Evolutionary conservation across 106 monocot genomes (phyloP).

Genomic region (Dactylorhiza incarnata): DNA sequence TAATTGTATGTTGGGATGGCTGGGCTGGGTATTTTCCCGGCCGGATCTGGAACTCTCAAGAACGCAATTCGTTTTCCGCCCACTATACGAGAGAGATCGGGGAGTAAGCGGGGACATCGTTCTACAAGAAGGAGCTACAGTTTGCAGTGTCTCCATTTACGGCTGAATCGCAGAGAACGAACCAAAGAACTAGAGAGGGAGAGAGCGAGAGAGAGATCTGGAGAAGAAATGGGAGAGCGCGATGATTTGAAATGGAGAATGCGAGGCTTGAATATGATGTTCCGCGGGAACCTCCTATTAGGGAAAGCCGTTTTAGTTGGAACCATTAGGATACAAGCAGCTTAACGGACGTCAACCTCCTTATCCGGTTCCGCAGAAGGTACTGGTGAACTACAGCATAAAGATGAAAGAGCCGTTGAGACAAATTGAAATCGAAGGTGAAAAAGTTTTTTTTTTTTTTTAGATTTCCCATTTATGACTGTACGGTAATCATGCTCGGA

Average conservation of each 20-base stretch:
- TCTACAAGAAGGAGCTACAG: slow-evolving; percentile 13
- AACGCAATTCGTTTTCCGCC: slow-evolving; percentile 8
- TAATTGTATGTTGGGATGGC: slow-evolving; percentile 32
- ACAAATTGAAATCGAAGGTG: not conserved
- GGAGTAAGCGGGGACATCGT: slow-evolving; percentile 17
- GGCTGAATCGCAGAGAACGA: not conserved
- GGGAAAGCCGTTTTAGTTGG: not conserved
- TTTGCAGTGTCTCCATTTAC: slow-evolving; percentile 25
- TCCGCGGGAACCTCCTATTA: slow-evolving; percentile 1
- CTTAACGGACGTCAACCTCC: not conserved
- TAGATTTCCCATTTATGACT: too few species aligned
- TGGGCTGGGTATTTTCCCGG: slow-evolving; percentile 53
- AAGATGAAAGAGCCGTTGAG: not conserved
- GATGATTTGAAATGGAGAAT: slow-evolving; percentile 9
- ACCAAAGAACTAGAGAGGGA: not conserved
- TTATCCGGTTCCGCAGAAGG: not conserved
- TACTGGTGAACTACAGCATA: not conserved
- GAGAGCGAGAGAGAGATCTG: not conserved
- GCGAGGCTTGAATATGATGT: not conserved
- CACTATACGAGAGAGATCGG: not conserved
- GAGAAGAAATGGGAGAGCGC: not conserved
- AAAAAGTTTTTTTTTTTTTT: too few species aligned
- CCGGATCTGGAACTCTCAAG: slow-evolving; percentile 22
- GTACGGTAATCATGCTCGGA: too few species aligned
- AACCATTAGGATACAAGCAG: not conserved